Conservation (phyloP, 306 rosid species). For the Luffa acutangula region DNA sequence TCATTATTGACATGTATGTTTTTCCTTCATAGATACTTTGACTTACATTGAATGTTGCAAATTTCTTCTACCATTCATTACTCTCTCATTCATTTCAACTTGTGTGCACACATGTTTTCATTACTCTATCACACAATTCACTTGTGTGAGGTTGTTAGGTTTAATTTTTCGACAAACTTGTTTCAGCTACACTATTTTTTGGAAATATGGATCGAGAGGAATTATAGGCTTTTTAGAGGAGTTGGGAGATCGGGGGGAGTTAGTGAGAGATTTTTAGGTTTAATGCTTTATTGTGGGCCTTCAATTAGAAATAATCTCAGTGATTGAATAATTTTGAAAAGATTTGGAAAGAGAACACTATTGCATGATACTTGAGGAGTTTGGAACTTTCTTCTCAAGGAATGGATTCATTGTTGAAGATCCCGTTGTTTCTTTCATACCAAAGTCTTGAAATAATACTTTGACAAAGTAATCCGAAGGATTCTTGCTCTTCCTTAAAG, state of each 20-base stretch:
- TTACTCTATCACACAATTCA: not conserved
- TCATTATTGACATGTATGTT: constrained; percentile 97
- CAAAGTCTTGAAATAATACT: too few relatives aligned
- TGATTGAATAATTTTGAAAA: too few relatives aligned
- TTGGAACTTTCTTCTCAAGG: too few relatives aligned
- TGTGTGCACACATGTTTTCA: not conserved
- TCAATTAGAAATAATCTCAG: not conserved
- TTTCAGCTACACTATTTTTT: not conserved
- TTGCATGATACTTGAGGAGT: too few relatives aligned
- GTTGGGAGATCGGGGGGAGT: not conserved
- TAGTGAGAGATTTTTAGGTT: not conserved
- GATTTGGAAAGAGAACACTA: too few relatives aligned
- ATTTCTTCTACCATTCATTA: not conserved
- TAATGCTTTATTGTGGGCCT: not conserved
- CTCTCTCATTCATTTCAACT: not conserved
- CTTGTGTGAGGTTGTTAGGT: not conserved
- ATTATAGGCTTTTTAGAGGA: not conserved
- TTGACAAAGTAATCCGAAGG: too few relatives aligned
- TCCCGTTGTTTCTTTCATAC: too few relatives aligned
- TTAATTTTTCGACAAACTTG: not conserved
- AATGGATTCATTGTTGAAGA: too few relatives aligned
- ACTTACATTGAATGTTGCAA: not conserved
- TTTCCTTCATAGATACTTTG: constrained; percentile 15
- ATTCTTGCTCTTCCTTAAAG: too few relatives aligned
- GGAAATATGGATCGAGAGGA: not conserved